Conservation (phyloP, 2,329 filamentous ascomycete genomes). For the Colletotrichum sp. region DNA sequence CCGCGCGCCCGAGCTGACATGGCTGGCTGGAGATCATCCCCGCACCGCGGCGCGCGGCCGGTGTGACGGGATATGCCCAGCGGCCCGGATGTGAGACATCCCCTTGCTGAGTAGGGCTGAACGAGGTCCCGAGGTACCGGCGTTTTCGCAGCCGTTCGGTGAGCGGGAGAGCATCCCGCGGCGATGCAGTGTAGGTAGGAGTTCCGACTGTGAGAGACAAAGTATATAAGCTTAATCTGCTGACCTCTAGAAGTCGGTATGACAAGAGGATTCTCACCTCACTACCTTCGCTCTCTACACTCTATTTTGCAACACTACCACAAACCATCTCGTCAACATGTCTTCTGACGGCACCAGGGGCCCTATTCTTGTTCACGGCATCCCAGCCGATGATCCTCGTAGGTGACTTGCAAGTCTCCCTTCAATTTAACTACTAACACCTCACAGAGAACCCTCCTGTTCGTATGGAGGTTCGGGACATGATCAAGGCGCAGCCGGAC, state of each 20-base stretch:
- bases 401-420: not conserved
- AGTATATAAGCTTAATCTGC: not conserved
- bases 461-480: slow-evolving; percentile 13
- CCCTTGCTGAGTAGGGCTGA: not conserved
- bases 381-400: slow-evolving; percentile 9
- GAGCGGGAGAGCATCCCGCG: not conserved
- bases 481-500: slow-evolving; percentile 13
- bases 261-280: not conserved
- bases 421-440: not conserved
- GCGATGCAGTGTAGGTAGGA: not conserved
- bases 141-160: not conserved
- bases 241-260: not conserved
- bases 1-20: not conserved
- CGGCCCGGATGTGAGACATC: not conserved
- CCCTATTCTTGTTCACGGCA: not conserved
- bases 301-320: not conserved
- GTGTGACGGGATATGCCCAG: not conserved
- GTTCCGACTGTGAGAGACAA: not conserved
- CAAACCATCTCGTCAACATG: not conserved
- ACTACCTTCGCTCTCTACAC: not conserved
- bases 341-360: slow-evolving; percentile 12
- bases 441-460: not conserved
- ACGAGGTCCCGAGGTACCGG: not conserved
- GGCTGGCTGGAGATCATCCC: not conserved
- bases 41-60: not conserved